Percentiles rank a stretch among this genome's conserved stretches.
phyloP scores from a whole-genome alignment of 306 rosid species.

The Vachellia collinsii region DNA sequence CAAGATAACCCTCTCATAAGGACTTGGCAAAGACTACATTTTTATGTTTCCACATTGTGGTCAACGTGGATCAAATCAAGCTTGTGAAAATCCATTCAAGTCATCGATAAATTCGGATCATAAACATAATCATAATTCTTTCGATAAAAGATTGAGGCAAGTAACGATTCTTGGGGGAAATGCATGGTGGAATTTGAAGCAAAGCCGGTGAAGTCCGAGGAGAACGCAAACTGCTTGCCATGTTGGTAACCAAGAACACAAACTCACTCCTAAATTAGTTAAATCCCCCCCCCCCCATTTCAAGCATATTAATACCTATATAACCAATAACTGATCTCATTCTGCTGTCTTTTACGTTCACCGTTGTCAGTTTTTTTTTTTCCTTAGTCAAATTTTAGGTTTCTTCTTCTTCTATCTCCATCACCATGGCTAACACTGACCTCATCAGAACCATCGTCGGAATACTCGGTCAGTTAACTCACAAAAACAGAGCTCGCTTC shows the following conservation, averaged over 20 bases:
- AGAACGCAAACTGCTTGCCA: not conserved
- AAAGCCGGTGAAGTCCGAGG: constrained; percentile 15
- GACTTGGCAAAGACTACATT: not conserved
- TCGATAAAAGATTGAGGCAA: not conserved
- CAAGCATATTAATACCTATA: not conserved
- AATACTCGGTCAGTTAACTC: constrained; percentile 49
- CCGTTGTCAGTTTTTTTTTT: not conserved
- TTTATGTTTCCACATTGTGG: not conserved
- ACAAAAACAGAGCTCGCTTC: too few relatives aligned
- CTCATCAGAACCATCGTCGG: constrained; percentile 48
- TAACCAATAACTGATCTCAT: not conserved
- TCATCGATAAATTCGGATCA: not conserved
- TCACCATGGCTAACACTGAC: constrained; percentile 40
- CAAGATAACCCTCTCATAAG: not conserved
- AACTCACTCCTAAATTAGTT: not conserved
- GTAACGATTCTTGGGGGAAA: not conserved
- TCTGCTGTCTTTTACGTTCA: not conserved
- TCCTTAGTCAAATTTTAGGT: not conserved
- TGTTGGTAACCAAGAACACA: not conserved
- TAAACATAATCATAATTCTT: not conserved
- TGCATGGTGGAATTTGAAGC: not conserved
- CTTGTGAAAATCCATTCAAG: too few relatives aligned
- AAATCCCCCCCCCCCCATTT: not conserved
- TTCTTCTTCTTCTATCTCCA: constrained; percentile 22
- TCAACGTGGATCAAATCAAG: too few relatives aligned